A percentile compares a stretch with the other conserved stretches of the same genome.
Evolutionary conservation across 2,329 filamentous ascomycete species (phyloP).

Genomic region (Venturia aucupariae): DNA sequence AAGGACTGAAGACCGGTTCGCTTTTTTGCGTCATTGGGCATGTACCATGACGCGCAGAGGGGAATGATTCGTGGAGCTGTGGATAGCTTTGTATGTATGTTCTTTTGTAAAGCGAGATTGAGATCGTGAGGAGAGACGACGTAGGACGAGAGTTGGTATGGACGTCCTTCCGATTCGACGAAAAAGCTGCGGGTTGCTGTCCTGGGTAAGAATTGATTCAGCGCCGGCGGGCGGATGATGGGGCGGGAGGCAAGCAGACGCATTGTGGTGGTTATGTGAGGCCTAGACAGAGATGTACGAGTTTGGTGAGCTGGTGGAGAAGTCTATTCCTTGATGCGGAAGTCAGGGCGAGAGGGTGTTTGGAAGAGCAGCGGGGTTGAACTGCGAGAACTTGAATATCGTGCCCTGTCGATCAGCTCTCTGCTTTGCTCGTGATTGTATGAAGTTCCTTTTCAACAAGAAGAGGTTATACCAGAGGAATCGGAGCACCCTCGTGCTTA

Average conservation of each 20-base stretch:
- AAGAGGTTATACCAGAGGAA: too few species aligned
- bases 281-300: background rate
- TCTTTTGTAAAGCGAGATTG: conserved; percentile 69
- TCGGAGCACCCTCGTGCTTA: background rate
- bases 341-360: background rate
- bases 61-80: conserved; percentile 77
- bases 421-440: background rate
- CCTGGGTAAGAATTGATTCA: conserved; percentile 4
- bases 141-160: conserved; percentile 60
- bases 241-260: conserved; percentile 6
- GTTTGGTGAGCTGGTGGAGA: background rate
- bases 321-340: background rate
- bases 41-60: conserved; percentile 89
- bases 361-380: background rate
- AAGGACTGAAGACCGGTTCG: conserved; percentile 75
- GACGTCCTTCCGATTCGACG: conserved; percentile 7
- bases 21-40: conserved; percentile 72
- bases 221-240: conserved; percentile 12
- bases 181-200: background rate
- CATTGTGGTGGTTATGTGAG: conserved; percentile 1
- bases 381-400: background rate
- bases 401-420: background rate
- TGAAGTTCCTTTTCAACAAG: background rate
- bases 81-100: conserved; percentile 68
- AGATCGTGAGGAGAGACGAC: conserved; percentile 80